Evolutionary conservation across 176 grass and related monocot species (phyloP).

Genomic region (Musa troglodytarum): DNA sequence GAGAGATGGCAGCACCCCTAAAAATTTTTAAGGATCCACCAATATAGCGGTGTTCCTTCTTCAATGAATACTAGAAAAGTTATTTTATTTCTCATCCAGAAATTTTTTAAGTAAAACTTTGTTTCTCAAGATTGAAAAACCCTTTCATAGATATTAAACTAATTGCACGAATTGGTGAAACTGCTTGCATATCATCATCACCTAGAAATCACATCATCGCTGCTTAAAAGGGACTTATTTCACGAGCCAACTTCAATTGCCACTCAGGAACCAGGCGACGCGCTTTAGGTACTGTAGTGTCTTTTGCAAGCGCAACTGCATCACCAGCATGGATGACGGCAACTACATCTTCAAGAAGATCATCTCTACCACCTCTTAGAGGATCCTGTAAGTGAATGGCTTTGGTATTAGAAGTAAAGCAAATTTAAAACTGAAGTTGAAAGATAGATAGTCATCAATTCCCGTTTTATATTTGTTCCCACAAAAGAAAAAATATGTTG

Average conservation of each 20-base stretch:
- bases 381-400: constrained; percentile 45
- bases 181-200: neutral
- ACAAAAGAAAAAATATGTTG: neutral
- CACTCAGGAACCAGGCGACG: constrained; percentile 64
- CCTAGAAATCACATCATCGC: neutral
- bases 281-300: constrained; percentile 38
- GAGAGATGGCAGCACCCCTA: neutral
- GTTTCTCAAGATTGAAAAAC: no score
- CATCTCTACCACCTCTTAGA: constrained; percentile 93
- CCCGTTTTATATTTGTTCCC: neutral
- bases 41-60: neutral
- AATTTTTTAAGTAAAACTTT: no score
- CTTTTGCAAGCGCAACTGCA: constrained; percentile 30
- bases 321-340: constrained; percentile 52
- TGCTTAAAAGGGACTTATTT: constrained; percentile 80
- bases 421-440: constrained; percentile 17
- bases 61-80: neutral
- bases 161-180: neutral
- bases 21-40: neutral
- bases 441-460: neutral
- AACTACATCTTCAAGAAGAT: constrained; percentile 71
- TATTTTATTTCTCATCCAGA: neutral
- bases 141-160: no score
- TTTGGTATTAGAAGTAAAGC: constrained; percentile 3
- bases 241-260: constrained; percentile 73